These are phyloP conservation scores for Lachancea dasiensis DNA, from an alignment of 805 yeast species.

Conservation along the genomic window DNA sequence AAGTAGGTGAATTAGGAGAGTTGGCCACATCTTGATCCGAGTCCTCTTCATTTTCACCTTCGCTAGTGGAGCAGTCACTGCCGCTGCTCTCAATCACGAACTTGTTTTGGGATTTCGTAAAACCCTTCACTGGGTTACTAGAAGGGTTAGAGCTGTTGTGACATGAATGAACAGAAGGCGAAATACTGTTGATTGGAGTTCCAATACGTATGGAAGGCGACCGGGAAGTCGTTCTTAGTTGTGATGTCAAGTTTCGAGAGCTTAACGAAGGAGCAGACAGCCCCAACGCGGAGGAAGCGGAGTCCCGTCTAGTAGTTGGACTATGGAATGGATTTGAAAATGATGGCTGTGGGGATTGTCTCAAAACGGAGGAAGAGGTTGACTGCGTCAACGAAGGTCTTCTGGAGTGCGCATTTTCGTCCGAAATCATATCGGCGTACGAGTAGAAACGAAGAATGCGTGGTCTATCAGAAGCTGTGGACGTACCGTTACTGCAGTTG, in stretches of 20 bases:
- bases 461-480: constrained; percentile 10
- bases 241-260: constrained; percentile 8
- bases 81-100: constrained; percentile 28
- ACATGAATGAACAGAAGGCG: not conserved
- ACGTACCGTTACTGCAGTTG: constrained; percentile 3
- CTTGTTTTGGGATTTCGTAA: constrained; percentile 9
- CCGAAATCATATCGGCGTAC: constrained; percentile 71
- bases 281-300: constrained; percentile 8
- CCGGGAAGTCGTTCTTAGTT: constrained; percentile 13
- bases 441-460: constrained; percentile 50
- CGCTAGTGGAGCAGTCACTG: constrained; percentile 24
- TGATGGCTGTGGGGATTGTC: constrained; percentile 13
- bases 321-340: constrained; percentile 22
- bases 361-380: constrained; percentile 31
- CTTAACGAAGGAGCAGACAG: constrained; percentile 6
- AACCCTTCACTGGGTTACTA: too few relatives aligned
- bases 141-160: constrained; percentile 6
- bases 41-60: constrained; percentile 22
- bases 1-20: constrained; percentile 8
- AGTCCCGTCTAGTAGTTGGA: constrained; percentile 11
- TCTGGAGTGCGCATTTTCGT: constrained; percentile 53
- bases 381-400: constrained; percentile 52
- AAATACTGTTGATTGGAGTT: constrained; percentile 1
- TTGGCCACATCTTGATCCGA: constrained; percentile 9
- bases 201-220: constrained; percentile 18